phyloP scores from a whole-genome alignment of 768 basidiomycete genomes.

The Lactifluus hygrophoroides region DNA sequence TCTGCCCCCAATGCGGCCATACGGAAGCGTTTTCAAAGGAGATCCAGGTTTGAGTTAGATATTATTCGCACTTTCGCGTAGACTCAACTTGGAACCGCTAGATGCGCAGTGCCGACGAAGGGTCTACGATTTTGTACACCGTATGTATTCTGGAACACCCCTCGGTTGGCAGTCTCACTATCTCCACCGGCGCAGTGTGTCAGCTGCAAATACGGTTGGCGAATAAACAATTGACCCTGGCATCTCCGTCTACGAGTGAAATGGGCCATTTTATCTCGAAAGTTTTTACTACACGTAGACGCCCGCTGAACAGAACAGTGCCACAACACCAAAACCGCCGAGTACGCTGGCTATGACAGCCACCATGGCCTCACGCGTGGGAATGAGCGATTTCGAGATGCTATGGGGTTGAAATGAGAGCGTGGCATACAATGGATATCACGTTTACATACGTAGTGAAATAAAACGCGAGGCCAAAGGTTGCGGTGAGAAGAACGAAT shows the following conservation, averaged over 20 bases:
- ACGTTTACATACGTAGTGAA: constrained; percentile 63
- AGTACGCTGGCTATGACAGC: constrained; percentile 68
- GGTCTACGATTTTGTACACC: constrained; percentile 90
- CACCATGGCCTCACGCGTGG: constrained; percentile 58
- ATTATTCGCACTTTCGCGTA: not conserved
- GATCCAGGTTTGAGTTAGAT: constrained; percentile 54
- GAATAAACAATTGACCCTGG: constrained; percentile 57
- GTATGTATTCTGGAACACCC: constrained; percentile 38
- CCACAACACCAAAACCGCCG: constrained; percentile 83
- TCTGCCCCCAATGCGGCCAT: constrained; percentile 83
- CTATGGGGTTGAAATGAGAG: constrained; percentile 33
- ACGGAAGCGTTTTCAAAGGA: constrained; percentile 83
- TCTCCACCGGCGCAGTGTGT: constrained; percentile 44
- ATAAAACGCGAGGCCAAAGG: constrained; percentile 85
- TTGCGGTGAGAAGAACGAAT: constrained; percentile 58
- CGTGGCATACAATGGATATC: not conserved
- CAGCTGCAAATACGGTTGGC: constrained; percentile 72
- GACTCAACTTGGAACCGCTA: constrained; percentile 23
- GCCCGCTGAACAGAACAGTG: constrained; percentile 78
- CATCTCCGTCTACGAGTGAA: not conserved
- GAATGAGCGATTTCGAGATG: constrained; percentile 62
- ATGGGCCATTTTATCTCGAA: not conserved
- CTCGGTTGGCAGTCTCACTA: constrained; percentile 11
- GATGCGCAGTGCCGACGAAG: constrained; percentile 90
- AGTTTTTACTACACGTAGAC: constrained; percentile 59